Evolutionary conservation across 2,329 filamentous ascomycete genomes (phyloP).

Genomic region (Exophiala calicioides): DNA sequence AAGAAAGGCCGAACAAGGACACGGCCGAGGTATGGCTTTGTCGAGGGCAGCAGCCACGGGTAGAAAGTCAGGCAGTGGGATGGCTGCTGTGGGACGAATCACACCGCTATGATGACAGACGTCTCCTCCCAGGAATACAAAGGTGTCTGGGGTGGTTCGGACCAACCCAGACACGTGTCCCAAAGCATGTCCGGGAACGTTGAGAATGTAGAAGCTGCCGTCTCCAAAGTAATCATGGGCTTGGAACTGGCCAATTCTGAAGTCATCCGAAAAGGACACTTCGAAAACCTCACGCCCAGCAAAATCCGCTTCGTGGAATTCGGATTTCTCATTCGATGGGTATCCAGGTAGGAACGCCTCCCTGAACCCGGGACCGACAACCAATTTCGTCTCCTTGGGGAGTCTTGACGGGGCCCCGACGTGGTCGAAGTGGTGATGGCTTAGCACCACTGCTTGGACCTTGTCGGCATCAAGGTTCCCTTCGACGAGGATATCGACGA

Average conservation of each 20-base stretch:
- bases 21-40: constrained; percentile 13
- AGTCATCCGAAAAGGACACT: constrained; percentile 17
- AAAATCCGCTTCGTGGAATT: no score
- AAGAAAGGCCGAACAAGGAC: constrained; percentile 32
- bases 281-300: constrained; percentile 28
- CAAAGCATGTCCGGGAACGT: constrained; percentile 49
- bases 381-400: no score
- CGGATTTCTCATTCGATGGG: no score
- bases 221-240: constrained; percentile 44
- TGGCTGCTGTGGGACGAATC: constrained; percentile 33
- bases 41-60: constrained; percentile 3
- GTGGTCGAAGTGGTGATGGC: no score
- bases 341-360: no score
- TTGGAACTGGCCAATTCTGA: constrained; percentile 39
- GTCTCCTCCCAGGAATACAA: constrained; percentile 56
- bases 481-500: no score
- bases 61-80: constrained; percentile 32
- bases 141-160: constrained; percentile 40
- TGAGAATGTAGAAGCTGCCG: constrained; percentile 44
- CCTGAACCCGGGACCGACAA: no score
- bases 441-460: no score
- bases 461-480: no score
- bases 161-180: constrained; percentile 54
- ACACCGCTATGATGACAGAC: constrained; percentile 44
- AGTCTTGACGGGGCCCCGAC: no score